Conservation (phyloP, 23 red algal genomes). For the Cyanidioschyzon merolae region DNA sequence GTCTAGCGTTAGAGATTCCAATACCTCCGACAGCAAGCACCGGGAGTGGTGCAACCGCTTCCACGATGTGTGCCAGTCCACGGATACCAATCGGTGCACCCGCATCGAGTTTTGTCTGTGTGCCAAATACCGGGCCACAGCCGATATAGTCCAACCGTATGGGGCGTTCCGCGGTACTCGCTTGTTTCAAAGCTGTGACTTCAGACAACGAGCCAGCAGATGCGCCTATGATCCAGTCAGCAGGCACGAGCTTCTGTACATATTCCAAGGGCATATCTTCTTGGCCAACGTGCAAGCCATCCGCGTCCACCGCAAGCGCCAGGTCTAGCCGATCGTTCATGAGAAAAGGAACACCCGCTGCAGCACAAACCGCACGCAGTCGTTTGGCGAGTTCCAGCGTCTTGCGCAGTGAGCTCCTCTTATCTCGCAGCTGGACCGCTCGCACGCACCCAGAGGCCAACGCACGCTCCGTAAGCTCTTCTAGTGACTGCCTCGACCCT, state of each 20-base stretch:
- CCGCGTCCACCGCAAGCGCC: conserved; percentile 45
- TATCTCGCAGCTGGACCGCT: conserved; percentile 51
- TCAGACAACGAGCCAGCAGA: conserved; percentile 57
- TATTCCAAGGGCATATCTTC: conserved; percentile 45
- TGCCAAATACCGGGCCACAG: conserved; percentile 63
- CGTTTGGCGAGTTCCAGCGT: conserved; percentile 24
- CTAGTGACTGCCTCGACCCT: not conserved
- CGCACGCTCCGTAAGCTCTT: not conserved
- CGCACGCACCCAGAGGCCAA: not conserved
- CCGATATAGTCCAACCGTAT: conserved; percentile 46
- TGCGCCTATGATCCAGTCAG: conserved; percentile 45
- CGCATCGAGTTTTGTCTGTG: conserved; percentile 61
- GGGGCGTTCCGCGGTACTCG: conserved; percentile 19
- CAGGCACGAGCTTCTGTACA: conserved; percentile 30
- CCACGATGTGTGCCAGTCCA: conserved; percentile 29
- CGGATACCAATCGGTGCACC: conserved; percentile 52
- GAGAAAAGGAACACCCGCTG: conserved; percentile 35
- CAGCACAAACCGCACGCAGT: conserved; percentile 25
- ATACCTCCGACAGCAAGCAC: conserved; percentile 91
- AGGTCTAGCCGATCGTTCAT: conserved; percentile 82
- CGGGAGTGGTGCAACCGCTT: conserved; percentile 23
- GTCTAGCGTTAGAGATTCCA: conserved; percentile 21
- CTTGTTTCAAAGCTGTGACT: conserved; percentile 25
- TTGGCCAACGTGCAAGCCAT: conserved; percentile 96
- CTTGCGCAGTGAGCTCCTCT: conserved; percentile 15